These are phyloP conservation scores for Nakazawaea ambrosiae DNA, from an alignment of 805 yeast genomes.

Conservation along the genomic window DNA sequence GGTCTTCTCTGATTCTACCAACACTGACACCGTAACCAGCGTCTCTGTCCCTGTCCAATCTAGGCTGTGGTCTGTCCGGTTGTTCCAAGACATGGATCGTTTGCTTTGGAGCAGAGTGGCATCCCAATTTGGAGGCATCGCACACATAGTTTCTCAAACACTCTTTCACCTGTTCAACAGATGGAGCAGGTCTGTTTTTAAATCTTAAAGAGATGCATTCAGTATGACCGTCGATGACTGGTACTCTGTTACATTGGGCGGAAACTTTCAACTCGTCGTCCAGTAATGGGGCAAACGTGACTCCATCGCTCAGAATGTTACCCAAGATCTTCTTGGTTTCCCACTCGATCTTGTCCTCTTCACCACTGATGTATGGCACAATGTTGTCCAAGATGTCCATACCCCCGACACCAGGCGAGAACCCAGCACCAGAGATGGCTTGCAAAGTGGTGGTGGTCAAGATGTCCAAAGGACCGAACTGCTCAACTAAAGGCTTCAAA, in stretches of 20 bases:
- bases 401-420: conserved; percentile 95
- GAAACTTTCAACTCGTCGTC: conserved; percentile 76
- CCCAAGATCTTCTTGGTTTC: conserved; percentile 96
- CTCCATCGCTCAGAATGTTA: conserved; percentile 40
- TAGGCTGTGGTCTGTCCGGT: conserved; percentile 92
- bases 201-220: conserved; percentile 88
- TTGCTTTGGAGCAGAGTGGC: conserved; percentile 89
- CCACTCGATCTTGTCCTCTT: conserved; percentile 98
- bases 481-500: conserved; percentile 83
- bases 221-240: conserved; percentile 97
- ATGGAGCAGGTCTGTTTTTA: conserved; percentile 76
- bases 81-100: conserved; percentile 90
- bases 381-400: conserved; percentile 92
- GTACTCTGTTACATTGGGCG: conserved; percentile 95
- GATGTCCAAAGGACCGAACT: conserved; percentile 83
- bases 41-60: conserved; percentile 94
- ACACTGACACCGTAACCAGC: conserved; percentile 91
- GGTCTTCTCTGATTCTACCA: conserved; percentile 90
- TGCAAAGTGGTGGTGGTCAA: conserved; percentile 89
- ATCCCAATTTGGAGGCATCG: conserved; percentile 73
- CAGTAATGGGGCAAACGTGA: conserved; percentile 49
- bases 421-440: conserved; percentile 98
- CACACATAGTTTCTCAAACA: conserved; percentile 68
- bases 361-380: conserved; percentile 92
- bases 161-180: conserved; percentile 70